Percentiles rank a stretch among this genome's conserved stretches.
Conservation (phyloP, 805 yeast species). For the Yamadazyma insecticola region DNA sequence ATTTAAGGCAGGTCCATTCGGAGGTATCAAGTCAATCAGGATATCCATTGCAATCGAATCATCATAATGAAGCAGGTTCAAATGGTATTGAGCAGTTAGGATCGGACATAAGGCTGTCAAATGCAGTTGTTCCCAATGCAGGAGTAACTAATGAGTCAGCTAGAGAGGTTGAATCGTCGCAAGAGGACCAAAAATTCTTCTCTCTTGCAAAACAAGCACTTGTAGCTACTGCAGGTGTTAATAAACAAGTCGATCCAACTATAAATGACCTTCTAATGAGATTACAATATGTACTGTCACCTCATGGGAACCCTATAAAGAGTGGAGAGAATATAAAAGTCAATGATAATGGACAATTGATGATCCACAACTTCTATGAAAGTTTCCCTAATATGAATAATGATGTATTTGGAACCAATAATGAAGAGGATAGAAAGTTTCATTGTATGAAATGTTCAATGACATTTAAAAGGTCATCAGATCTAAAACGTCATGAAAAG, state of each 20-base stretch:
- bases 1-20: too few species aligned
- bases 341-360: slow-evolving; percentile 37
- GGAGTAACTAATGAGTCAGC: too few species aligned
- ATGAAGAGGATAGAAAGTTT: slow-evolving; percentile 32
- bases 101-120: too few species aligned
- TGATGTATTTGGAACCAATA: slow-evolving; percentile 24
- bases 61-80: too few species aligned
- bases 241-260: slow-evolving; percentile 53
- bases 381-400: slow-evolving; percentile 42
- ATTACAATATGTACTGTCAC: slow-evolving; percentile 54
- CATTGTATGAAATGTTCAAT: slow-evolving; percentile 58
- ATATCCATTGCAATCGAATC: too few species aligned
- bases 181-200: slow-evolving; percentile 52
- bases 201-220: slow-evolving; percentile 59
- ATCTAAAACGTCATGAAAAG: slow-evolving; percentile 69
- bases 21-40: too few species aligned
- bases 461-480: slow-evolving; percentile 64
- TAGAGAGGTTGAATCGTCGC: slow-evolving; percentile 9
- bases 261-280: slow-evolving; percentile 54
- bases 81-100: too few species aligned
- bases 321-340: slow-evolving; percentile 27
- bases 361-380: slow-evolving; percentile 37
- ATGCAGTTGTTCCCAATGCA: slow-evolving; percentile 8
- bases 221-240: slow-evolving; percentile 41
- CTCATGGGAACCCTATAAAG: slow-evolving; percentile 51